Evolutionary conservation across 495 filamentous ascomycete genomes (phyloP).

Genomic region (Aspergillus incahuasiensis): DNA sequence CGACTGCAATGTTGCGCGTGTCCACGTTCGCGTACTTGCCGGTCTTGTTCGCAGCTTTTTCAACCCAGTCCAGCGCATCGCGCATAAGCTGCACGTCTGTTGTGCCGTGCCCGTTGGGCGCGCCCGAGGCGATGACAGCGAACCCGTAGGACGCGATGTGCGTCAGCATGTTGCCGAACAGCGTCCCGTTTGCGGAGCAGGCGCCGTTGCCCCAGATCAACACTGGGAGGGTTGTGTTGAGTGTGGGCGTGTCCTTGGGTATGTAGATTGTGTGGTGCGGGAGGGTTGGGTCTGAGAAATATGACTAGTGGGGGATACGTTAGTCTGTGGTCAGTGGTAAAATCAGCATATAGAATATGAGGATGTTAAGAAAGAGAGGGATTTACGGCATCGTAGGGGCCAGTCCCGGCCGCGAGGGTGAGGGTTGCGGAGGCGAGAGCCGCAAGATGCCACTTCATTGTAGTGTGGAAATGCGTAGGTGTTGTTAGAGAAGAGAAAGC

Average conservation of each 20-base stretch:
- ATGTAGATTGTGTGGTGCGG: slow-evolving; percentile 7
- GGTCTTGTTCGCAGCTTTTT: not conserved
- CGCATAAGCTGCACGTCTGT: not conserved
- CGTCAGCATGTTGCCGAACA: slow-evolving; percentile 5
- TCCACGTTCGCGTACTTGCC: not conserved
- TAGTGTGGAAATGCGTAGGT: not conserved
- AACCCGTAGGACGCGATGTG: slow-evolving; percentile 9
- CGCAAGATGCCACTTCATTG: not conserved
- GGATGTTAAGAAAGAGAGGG: not conserved
- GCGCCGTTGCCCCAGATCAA: slow-evolving; percentile 10
- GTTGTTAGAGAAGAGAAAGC: not conserved
- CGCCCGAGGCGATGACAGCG: slow-evolving; percentile 4
- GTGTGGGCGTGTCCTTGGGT: not conserved
- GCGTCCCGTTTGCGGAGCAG: slow-evolving; percentile 5
- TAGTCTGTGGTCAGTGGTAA: too few species aligned
- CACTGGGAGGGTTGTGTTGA: not conserved
- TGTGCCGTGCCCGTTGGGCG: not conserved
- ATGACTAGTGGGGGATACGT: not conserved
- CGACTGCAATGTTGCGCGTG: not conserved
- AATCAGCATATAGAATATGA: not conserved
- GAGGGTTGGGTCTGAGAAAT: not conserved
- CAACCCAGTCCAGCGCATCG: slow-evolving; percentile 4
- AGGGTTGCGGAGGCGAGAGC: not conserved
- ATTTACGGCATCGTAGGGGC: slow-evolving; percentile 1
- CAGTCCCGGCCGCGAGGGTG: not conserved